These are phyloP conservation scores for Arctium minus DNA, from an alignment of 129 eudicot genomes.

Conservation along the genomic window DNA sequence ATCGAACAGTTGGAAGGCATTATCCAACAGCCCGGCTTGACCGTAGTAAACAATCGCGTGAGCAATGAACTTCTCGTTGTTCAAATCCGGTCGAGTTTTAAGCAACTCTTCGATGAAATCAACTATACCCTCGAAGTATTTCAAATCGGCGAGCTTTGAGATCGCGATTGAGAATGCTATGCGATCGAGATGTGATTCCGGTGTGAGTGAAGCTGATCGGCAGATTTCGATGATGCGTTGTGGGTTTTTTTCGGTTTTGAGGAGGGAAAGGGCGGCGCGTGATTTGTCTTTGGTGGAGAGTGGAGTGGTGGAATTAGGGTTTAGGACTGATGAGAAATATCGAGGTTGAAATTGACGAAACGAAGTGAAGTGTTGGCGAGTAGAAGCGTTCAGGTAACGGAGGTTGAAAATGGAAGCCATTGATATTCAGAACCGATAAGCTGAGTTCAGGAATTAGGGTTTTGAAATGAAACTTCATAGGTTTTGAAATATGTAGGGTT, in stretches of 20 bases:
- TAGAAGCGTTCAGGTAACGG: background rate
- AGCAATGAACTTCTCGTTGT: slow-evolving; percentile 43
- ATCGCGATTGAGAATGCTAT: slow-evolving; percentile 56
- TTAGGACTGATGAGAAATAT: slow-evolving; percentile 43
- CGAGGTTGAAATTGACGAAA: slow-evolving; percentile 21
- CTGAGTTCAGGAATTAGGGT: slow-evolving; percentile 10
- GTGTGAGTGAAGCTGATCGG: slow-evolving; percentile 65
- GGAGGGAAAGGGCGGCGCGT: slow-evolving; percentile 56
- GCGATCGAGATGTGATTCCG: slow-evolving; percentile 66
- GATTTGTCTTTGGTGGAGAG: slow-evolving; percentile 50
- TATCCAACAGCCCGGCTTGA: slow-evolving; percentile 47
- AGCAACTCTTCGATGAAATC: slow-evolving; percentile 41
- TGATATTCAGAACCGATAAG: background rate
- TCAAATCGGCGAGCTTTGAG: slow-evolving; percentile 44
- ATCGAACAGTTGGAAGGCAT: slow-evolving; percentile 53
- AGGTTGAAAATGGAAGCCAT: slow-evolving; percentile 11
- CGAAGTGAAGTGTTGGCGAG: background rate
- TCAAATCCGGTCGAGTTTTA: slow-evolving; percentile 48
- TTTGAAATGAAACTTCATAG: background rate
- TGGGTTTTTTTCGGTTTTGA: slow-evolving; percentile 57
- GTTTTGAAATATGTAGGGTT: background rate
- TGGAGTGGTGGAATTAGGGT: slow-evolving; percentile 49
- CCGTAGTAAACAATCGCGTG: slow-evolving; percentile 66
- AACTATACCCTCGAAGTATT: slow-evolving; percentile 39
- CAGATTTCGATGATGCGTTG: slow-evolving; percentile 59